These are phyloP conservation scores for Blumeria graminis DNA, from an alignment of 2,329 filamentous ascomycete genomes.

Conservation along the genomic window DNA sequence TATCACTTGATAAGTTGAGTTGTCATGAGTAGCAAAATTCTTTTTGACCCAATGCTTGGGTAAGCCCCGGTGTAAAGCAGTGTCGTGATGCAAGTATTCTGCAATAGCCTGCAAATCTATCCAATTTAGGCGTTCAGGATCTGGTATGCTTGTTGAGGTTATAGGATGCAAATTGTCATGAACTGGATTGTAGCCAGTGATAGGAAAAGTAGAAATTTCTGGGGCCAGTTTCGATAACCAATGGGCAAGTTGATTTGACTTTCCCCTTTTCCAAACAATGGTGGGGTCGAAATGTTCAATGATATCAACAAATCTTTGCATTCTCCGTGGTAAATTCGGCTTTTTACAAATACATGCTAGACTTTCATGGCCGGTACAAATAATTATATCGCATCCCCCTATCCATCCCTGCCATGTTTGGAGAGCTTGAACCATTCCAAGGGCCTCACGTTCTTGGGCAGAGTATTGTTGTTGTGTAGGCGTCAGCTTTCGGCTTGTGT, in stretches of 20 bases:
- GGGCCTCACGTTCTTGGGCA: background rate
- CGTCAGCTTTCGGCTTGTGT: background rate
- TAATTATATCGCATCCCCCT: background rate
- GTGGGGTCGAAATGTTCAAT: background rate
- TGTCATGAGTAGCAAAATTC: background rate
- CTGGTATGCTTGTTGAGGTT: background rate
- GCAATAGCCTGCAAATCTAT: background rate
- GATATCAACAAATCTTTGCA: background rate
- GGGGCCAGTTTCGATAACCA: background rate
- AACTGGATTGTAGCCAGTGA: background rate
- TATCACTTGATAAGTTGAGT: background rate
- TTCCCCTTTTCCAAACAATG: background rate
- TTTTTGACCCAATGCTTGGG: background rate
- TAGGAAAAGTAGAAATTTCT: background rate
- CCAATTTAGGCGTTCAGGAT: background rate
- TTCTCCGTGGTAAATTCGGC: background rate
- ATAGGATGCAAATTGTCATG: background rate
- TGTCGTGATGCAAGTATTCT: no score
- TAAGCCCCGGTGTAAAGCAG: background rate
- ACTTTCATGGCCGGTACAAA: background rate
- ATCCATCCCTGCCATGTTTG: conserved; percentile 1
- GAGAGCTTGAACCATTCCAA: background rate
- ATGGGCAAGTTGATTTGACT: background rate
- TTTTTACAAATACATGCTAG: background rate
- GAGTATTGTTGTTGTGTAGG: background rate